These are phyloP conservation scores for Setomelanomma holmii DNA, from an alignment of 2,329 filamentous ascomycete species.

Conservation along the genomic window DNA sequence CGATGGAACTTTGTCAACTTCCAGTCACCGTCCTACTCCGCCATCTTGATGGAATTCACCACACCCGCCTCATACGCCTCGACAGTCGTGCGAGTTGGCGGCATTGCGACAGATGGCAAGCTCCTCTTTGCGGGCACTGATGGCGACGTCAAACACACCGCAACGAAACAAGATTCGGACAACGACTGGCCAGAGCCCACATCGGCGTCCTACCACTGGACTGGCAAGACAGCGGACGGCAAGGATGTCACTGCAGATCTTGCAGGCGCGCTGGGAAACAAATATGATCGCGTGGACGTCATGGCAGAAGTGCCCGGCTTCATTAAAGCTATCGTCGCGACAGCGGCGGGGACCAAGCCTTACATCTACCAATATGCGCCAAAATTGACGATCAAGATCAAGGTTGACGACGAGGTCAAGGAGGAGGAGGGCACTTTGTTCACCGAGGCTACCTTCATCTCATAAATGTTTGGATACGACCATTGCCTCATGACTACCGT, in stretches of 20 bases:
- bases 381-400: constrained; percentile 78
- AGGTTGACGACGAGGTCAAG: constrained; percentile 80
- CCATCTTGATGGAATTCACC: constrained; percentile 93
- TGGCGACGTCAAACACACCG: constrained; percentile 72
- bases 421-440: constrained; percentile 81
- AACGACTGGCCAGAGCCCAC: constrained; percentile 91
- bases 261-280: constrained; percentile 71
- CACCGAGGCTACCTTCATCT: constrained; percentile 96
- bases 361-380: constrained; percentile 96
- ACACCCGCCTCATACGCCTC: constrained; percentile 92
- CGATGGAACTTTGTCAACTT: constrained; percentile 95
- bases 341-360: constrained; percentile 88
- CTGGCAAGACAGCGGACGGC: constrained; percentile 77
- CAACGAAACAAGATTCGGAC: constrained; percentile 73
- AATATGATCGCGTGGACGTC: constrained; percentile 85
- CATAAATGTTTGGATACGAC: constrained; percentile 52
- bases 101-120: constrained; percentile 80
- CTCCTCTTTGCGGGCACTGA: constrained; percentile 75
- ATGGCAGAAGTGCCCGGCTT: constrained; percentile 97
- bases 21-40: constrained; percentile 85
- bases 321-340: constrained; percentile 90
- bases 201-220: constrained; percentile 77
- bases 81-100: constrained; percentile 83
- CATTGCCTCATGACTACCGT: constrained; percentile 30
- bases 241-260: constrained; percentile 74